Base-by-base conservation (phyloP, 1,284 basidiomycete genomes). In the Cryptococcus floricola region DNA sequence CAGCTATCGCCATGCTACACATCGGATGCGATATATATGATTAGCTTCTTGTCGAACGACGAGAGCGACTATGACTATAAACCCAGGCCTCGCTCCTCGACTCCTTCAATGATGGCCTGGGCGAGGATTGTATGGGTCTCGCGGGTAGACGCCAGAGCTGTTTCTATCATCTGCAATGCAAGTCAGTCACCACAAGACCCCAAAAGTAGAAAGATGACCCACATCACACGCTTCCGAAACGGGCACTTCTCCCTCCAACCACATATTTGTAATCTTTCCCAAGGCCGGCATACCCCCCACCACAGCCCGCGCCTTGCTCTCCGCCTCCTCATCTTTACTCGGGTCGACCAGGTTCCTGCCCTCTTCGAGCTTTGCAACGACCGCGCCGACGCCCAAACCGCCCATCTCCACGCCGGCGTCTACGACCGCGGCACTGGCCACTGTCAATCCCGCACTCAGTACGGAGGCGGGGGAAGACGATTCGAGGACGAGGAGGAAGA, bases 401-500 rank as follows among this genome's bases (percentile, higher is more conserved):
- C 48, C 55, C 69, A 78, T 71, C 9, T 66, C 65, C 12, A 78
- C 74, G 0, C 74, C 76, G 0, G 75, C 77, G 48, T 76, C 75
- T 5, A 75, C 75, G 5, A 98, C 81, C 0, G 96, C 94, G 1
- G 90, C 85, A 64, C 89, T 91, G 0, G 93, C 91, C 12, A 94
- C 94, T 4, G 91, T 85, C 13, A 88, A 81, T 1, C 88, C 91
- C 5, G 89, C 84, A 0, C 88, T 84, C n/a, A 94, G 81, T 61
- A 91, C 90, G 23, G 85, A 85, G 68, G 92, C 87, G 16, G 88
- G 81, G 4, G 89, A 89, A 70, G 97, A 93, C 10, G 87, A 87
- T 77, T 99, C 93, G 38, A 99, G 85, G 19, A 99, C 82, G 14
- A 87, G 88, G 45, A 99, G 78, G 75, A 90, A 94, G 31, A 98